Evolutionary conservation across 345 rosid species (phyloP).

Genomic region (Hypericum perforatum): DNA sequence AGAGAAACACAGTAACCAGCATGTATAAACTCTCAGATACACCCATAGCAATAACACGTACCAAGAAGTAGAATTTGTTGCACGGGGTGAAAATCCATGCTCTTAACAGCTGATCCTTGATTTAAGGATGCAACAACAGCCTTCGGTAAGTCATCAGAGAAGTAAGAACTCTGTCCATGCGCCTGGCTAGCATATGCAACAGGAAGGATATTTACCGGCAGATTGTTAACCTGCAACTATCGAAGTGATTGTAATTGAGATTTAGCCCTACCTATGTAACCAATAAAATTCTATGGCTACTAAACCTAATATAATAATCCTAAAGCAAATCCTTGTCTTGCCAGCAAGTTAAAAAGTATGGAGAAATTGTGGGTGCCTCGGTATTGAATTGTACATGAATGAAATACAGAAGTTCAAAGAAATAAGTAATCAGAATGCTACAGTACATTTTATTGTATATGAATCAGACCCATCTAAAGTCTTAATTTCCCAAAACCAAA

Average conservation of each 20-base stretch:
- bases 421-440: too few species aligned
- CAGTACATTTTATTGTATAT: too few species aligned
- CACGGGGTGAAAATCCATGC: conserved; percentile 86
- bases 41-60: conserved; percentile 22
- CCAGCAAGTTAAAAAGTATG: too few species aligned
- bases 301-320: too few species aligned
- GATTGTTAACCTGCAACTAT: conserved; percentile 48
- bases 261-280: background rate
- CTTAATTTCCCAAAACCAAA: too few species aligned
- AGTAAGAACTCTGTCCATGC: conserved; percentile 61
- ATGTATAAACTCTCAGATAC: conserved; percentile 1
- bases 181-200: conserved; percentile 50
- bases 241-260: background rate
- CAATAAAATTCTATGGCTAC: too few species aligned
- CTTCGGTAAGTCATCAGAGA: conserved; percentile 79
- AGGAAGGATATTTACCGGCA: conserved; percentile 60
- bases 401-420: too few species aligned
- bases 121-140: conserved; percentile 41
- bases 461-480: too few species aligned
- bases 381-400: too few species aligned
- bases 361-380: too few species aligned
- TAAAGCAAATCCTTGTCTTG: too few species aligned
- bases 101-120: conserved; percentile 67
- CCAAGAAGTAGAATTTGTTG: conserved; percentile 77
- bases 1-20: background rate